A percentile compares a stretch with the other conserved stretches of the same genome.
Conservation (phyloP, 495 filamentous ascomycete genomes). For the Aspergillus carlsbadensis region DNA sequence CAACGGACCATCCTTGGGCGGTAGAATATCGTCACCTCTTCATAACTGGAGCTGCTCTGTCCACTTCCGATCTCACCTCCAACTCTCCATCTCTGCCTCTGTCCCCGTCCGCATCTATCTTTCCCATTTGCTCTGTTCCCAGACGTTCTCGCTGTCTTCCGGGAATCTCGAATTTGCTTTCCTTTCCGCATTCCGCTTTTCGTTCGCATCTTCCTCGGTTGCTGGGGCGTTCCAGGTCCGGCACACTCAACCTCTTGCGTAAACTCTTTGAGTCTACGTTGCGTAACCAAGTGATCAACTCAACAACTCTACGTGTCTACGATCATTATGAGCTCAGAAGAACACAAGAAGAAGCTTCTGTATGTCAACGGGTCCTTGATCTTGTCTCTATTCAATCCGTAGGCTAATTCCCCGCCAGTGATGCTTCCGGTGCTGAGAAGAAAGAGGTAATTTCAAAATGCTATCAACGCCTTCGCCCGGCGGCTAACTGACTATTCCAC, state of each 20-base stretch:
- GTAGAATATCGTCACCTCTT: slow-evolving; percentile 41
- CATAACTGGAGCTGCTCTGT: slow-evolving; percentile 40
- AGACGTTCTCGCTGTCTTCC: slow-evolving; percentile 29
- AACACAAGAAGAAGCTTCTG: slow-evolving; percentile 93
- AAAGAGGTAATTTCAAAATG: slow-evolving; percentile 63
- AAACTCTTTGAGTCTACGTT: slow-evolving; percentile 22
- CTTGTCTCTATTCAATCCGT: slow-evolving; percentile 19
- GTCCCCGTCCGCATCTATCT: slow-evolving; percentile 22
- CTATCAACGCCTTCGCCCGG: neutral
- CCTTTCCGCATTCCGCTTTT: neutral
- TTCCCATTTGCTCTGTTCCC: slow-evolving; percentile 14
- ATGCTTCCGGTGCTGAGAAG: slow-evolving; percentile 83
- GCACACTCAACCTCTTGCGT: slow-evolving; percentile 17
- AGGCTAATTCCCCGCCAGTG: slow-evolving; percentile 57
- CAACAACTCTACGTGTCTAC: slow-evolving; percentile 2
- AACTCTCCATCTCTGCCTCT: slow-evolving; percentile 13
- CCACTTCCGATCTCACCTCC: slow-evolving; percentile 23
- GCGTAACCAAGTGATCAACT: slow-evolving; percentile 18
- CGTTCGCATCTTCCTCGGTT: slow-evolving; percentile 6
- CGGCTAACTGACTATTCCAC: slow-evolving; percentile 27
- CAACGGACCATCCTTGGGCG: slow-evolving; percentile 13
- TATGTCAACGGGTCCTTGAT: slow-evolving; percentile 44
- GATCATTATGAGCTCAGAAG: slow-evolving; percentile 64
- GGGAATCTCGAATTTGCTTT: slow-evolving; percentile 7
- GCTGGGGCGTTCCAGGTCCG: slow-evolving; percentile 15